phyloP scores from a whole-genome alignment of 768 basidiomycete species.

The Mycena galopus region DNA sequence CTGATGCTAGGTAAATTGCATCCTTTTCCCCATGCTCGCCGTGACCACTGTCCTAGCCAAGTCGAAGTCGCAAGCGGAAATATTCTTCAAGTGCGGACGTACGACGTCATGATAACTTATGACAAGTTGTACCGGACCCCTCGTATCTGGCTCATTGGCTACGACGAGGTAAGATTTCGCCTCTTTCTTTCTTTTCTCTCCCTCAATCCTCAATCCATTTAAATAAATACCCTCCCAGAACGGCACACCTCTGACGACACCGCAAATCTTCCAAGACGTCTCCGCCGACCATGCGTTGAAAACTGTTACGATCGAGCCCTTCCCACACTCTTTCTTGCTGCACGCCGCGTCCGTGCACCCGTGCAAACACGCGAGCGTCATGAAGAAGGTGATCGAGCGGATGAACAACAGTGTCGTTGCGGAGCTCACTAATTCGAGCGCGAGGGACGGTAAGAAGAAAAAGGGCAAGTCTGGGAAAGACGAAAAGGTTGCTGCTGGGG shows the following conservation, averaged over 20 bases:
- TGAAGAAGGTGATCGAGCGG: conserved; percentile 99
- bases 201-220: conserved; percentile 23
- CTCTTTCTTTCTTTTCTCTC: neutral
- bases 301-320: conserved; percentile 98
- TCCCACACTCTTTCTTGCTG: conserved; percentile 89
- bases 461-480: conserved; percentile 72
- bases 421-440: conserved; percentile 88
- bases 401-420: conserved; percentile 93
- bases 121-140: conserved; percentile 99
- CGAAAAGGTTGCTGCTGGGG: conserved; percentile 50
- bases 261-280: conserved; percentile 97
- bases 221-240: no score
- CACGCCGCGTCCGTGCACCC: conserved; percentile 96
- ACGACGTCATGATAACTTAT: conserved; percentile 99
- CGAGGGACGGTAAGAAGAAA: no score
- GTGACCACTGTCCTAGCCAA: conserved; percentile 55
- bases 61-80: conserved; percentile 82
- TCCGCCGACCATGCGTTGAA: conserved; percentile 98
- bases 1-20: conserved; percentile 71
- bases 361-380: conserved; percentile 98
- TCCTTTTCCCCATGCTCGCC: no score
- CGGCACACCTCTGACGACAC: conserved; percentile 86
- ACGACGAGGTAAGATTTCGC: conserved; percentile 81
- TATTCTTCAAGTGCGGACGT: conserved; percentile 94
- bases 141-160: conserved; percentile 96